Percentiles rank a stretch among this genome's conserved stretches.
phyloP scores from a whole-genome alignment of 129 eudicot genomes.

The Arctium minus region DNA sequence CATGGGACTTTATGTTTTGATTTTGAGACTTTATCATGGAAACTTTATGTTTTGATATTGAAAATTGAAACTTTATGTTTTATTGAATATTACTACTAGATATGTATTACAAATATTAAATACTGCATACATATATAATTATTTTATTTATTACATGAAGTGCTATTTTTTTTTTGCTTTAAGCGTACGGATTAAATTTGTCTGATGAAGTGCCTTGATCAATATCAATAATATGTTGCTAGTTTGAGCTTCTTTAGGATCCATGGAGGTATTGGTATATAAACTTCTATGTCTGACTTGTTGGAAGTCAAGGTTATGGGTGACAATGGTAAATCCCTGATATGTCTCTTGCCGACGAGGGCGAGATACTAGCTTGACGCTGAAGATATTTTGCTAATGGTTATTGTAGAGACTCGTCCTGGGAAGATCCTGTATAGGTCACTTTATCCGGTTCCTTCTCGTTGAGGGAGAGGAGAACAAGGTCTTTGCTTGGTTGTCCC shows the following conservation, averaged over 20 bases:
- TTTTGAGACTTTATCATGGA: neutral
- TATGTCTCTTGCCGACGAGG: neutral
- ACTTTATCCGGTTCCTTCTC: neutral
- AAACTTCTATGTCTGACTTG: neutral
- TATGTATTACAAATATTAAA: neutral
- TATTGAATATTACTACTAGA: neutral
- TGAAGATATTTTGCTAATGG: neutral
- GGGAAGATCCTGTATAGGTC: neutral
- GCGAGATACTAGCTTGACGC: neutral
- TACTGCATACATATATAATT: neutral
- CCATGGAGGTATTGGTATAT: neutral
- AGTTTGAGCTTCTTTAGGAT: neutral
- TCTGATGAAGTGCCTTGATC: neutral
- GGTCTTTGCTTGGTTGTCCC: neutral
- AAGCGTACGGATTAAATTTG: neutral
- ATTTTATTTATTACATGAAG: neutral
- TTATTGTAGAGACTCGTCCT: neutral
- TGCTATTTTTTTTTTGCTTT: neutral
- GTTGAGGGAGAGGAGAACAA: neutral
- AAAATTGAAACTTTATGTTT: neutral
- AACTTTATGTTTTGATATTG: neutral
- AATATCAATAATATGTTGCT: neutral
- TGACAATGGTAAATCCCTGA: neutral
- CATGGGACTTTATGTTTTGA: neutral
- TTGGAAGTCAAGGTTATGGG: neutral